Evolutionary conservation across 2,329 filamentous ascomycete species (phyloP), one percentile per base, ranked within the genome.

Genomic region (Paracamarosporium sp.): DNA sequence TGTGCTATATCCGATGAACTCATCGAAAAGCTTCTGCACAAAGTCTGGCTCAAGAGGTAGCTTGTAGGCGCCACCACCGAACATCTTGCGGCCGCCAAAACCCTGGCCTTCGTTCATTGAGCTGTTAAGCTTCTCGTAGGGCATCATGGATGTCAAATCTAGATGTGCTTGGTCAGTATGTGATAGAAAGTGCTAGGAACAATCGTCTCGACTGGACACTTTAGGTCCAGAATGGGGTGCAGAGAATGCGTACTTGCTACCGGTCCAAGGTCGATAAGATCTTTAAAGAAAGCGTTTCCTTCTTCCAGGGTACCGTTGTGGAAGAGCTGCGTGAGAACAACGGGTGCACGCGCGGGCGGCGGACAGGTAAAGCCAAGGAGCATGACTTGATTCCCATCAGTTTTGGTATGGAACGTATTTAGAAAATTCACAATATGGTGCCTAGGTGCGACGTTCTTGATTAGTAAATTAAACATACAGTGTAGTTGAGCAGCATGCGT

Each of bases 81-180:
- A 77, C 13, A 67, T 68, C 57, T 76, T 76, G 31, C 78, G 67
- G 6, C 75, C 76, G 1, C 78, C 79, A 46, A 70, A 73, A 15
- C 58, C 61, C 1, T 64, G 58, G 1, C 55, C 53, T 5, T 62
- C 55, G 45, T 77, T 77, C 3, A 78, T 59, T 6, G 76, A 36
- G 1, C 55, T 53, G 48, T 79, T 79, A 6, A 78, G 58, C 7
- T 66, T 61, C 17, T 59, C 56, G 54, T 78, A 79, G 0, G 76
- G 72, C 22, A 77, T 68, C 55, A 62, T 61, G 5, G 36, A 40
- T 1, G 36, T 40, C 36, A 40, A 4, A 17, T 40, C 30, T 31
- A 9, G 13, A 11, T 11, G 13, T 11, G 8, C n/a, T n/a, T 9
- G 4, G 1, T 31, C 13, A 31, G 30, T 31, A 13, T 31, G 30